Percentiles rank a stretch among this genome's conserved stretches.
These are phyloP conservation scores for Irpex lacteus DNA, from an alignment of 1,284 basidiomycete genomes.

Conservation along the genomic window DNA sequence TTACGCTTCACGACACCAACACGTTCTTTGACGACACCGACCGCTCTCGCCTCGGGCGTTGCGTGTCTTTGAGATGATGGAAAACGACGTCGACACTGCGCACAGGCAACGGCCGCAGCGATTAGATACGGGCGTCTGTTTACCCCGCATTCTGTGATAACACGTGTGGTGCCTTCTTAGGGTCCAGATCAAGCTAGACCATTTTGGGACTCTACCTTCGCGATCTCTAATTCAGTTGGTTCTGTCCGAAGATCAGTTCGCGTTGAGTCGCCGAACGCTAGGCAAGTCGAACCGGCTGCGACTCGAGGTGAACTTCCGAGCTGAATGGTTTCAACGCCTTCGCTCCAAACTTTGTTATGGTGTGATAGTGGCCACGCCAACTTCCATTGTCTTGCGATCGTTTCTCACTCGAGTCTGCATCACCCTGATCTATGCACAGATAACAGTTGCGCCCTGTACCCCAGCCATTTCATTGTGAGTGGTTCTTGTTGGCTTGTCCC, in stretches of 20 bases:
- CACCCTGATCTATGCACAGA: not conserved
- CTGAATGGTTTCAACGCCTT: not conserved
- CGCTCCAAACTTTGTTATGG: not conserved
- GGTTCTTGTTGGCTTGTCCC: not conserved
- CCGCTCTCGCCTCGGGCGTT: not conserved
- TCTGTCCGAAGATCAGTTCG: not conserved
- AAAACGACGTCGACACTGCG: not conserved
- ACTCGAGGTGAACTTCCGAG: not conserved
- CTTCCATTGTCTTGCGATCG: not conserved
- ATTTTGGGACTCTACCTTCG: not conserved
- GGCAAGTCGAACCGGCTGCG: not conserved
- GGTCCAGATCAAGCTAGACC: not conserved
- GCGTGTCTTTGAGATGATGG: not conserved
- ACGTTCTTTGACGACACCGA: not conserved
- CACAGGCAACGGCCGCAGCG: constrained; percentile 1
- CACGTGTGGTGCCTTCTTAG: constrained; percentile 9
- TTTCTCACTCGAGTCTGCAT: not conserved
- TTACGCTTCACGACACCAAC: not conserved
- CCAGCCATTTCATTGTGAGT: not conserved
- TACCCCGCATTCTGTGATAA: constrained; percentile 9
- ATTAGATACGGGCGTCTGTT: not conserved
- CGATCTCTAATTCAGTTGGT: not conserved
- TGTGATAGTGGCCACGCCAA: not conserved
- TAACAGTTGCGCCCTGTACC: not conserved
- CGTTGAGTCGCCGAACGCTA: not conserved